Conservation (phyloP, 345 rosid genomes). For the Rhodomyrtus tomentosa region DNA sequence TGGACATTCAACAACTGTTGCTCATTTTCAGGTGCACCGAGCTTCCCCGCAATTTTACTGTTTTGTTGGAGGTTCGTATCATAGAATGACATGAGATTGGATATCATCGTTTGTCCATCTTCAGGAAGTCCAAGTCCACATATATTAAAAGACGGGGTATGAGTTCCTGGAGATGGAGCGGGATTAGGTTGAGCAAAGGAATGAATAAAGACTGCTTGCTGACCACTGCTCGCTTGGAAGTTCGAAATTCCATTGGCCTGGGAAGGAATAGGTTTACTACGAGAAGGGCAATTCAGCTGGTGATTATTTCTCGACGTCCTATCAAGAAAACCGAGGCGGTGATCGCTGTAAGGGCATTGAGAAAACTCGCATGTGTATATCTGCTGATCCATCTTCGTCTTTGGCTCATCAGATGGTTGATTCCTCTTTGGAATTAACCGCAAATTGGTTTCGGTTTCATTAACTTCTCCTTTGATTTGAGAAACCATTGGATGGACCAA, state of each 20-base stretch:
- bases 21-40: background rate
- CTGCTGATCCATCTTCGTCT: conserved; percentile 17
- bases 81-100: conserved; percentile 40
- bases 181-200: conserved; percentile 24
- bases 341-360: conserved; percentile 46
- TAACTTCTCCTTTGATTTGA: conserved; percentile 45
- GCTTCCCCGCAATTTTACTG: conserved; percentile 5
- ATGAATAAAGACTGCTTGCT: conserved; percentile 8
- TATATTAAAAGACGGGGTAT: conserved; percentile 11
- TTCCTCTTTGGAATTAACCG: conserved; percentile 46
- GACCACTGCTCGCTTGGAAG: conserved; percentile 19
- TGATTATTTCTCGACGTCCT: conserved; percentile 63
- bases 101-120: conserved; percentile 40
- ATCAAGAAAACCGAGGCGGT: conserved; percentile 37
- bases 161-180: background rate
- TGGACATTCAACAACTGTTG: conserved; percentile 14
- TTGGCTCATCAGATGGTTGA: conserved; percentile 18
- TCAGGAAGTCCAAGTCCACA: conserved; percentile 41
- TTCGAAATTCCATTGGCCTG: conserved; percentile 22
- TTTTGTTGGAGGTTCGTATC: conserved; percentile 27
- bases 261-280: conserved; percentile 11
- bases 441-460: conserved; percentile 15
- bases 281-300: conserved; percentile 42
- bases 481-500: conserved; percentile 20
- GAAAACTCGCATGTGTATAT: conserved; percentile 40